Evolutionary conservation across 2,329 filamentous ascomycete species (phyloP), one percentile per base, ranked within the genome.

Genomic region (Penicillium sp.): DNA sequence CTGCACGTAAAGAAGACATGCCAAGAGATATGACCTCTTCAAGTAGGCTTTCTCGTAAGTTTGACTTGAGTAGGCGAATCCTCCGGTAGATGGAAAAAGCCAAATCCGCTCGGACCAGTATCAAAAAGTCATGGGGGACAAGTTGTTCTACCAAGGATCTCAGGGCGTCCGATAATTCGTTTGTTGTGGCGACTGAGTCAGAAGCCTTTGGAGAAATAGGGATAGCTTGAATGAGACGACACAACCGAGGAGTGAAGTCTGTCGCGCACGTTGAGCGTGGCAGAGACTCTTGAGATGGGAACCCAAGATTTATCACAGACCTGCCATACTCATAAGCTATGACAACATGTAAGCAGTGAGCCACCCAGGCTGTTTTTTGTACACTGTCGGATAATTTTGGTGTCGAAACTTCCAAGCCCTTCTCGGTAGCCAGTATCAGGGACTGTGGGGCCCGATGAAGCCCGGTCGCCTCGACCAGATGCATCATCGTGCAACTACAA

Each of bases 401-500:
- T 3, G 38, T 51, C n/a, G 55, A 42, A 18, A 3, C 29, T n/a
- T 41, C 49, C 3, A 49, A 39, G 24, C 44, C 45, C 44, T 44
- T 50, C 18, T 39, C 50, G 5, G 57, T 56, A 7, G 61, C 61
- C 43, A 67, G 53, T 22, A 59, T 54, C 22, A 66, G 50, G 10
- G 29, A 53, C 5, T 64, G 59, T 7, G 57, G 50, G 3, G 54
- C 52, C 36, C 56, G 60, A 21, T 66, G 62, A 16, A 66, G 42
- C 1, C 65, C 64, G 27, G 78, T 76, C 8, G 80, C 79, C 59
- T 83, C 82, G 1, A 81, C 70, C 24, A 83, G 72, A 61, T 84
- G 82, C 79, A 84, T 81, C 9, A 79, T 67, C 0, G 74, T 79
- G 47, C 77, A 82, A 53, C 78, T 82, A 0, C 80, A 80, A 60